These are phyloP conservation scores for Salix koriyanagi DNA, from an alignment of 345 rosid species.

Conservation along the genomic window DNA sequence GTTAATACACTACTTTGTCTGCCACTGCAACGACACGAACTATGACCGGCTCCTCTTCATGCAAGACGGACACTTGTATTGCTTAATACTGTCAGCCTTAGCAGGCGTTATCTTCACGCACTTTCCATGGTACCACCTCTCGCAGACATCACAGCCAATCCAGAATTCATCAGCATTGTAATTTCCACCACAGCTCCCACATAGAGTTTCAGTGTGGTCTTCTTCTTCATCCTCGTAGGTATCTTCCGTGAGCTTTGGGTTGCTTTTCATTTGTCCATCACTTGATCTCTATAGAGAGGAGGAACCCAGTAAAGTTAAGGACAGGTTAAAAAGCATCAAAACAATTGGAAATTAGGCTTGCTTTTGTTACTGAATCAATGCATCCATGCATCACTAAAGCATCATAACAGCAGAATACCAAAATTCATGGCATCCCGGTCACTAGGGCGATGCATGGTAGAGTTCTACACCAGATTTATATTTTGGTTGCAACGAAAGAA, in stretches of 20 bases:
- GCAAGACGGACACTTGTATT: conserved; percentile 85
- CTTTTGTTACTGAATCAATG: not conserved
- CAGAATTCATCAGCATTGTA: conserved; percentile 77
- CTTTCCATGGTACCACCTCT: conserved; percentile 88
- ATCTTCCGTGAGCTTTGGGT: conserved; percentile 50
- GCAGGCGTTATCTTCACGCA: conserved; percentile 88
- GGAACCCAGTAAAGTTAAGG: not conserved
- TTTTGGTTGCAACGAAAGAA: not conserved
- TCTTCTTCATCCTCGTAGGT: conserved; percentile 66
- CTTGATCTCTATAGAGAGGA: conserved; percentile 51
- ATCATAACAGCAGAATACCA: not conserved
- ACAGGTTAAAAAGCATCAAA: no score
- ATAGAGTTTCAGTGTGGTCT: conserved; percentile 72
- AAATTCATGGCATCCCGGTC: not conserved
- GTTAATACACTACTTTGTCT: conserved; percentile 7
- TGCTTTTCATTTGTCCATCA: conserved; percentile 60
- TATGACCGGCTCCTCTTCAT: conserved; percentile 49
- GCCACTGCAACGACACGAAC: not conserved
- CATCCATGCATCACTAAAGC: not conserved
- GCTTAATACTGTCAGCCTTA: conserved; percentile 76
- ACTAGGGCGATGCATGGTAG: not conserved
- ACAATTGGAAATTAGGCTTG: not conserved
- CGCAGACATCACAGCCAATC: conserved; percentile 85
- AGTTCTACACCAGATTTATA: not conserved
- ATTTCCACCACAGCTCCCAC: conserved; percentile 83